phyloP scores from a whole-genome alignment of 2,329 filamentous ascomycete species.

The Scedosporium boydii region DNA sequence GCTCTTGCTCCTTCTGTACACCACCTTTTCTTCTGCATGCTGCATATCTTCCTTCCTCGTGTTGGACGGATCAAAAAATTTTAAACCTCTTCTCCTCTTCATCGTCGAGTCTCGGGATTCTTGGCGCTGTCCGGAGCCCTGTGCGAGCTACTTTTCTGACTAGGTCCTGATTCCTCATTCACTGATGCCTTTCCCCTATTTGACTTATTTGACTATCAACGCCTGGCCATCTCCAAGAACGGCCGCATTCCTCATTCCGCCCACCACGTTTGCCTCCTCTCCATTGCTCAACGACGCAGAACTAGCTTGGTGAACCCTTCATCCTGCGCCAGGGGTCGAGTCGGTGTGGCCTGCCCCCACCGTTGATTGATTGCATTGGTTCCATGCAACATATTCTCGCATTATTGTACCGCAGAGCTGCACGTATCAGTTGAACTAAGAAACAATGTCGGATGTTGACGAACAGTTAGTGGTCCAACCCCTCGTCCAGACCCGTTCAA shows the following conservation, averaged over 20 bases:
- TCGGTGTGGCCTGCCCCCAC: background rate
- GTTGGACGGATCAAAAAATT: too few species aligned
- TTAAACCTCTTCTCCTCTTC: too few species aligned
- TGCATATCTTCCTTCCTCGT: too few species aligned
- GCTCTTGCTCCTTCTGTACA: too few species aligned
- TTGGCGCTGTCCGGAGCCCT: too few species aligned
- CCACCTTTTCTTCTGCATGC: too few species aligned
- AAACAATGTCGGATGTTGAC: conserved; percentile 9
- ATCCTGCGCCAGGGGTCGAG: background rate
- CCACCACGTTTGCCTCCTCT: background rate
- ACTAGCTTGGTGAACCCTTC: background rate
- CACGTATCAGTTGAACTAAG: background rate
- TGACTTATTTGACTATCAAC: too few species aligned
- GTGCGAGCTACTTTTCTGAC: background rate
- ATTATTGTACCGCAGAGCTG: conserved; percentile 5
- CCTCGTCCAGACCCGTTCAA: background rate
- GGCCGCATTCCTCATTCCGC: background rate
- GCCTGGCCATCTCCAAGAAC: background rate
- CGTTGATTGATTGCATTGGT: background rate
- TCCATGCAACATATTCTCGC: background rate
- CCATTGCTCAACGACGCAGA: background rate
- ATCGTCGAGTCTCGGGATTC: too few species aligned
- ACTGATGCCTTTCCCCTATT: too few species aligned
- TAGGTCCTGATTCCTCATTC: background rate
- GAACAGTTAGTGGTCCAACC: conserved; percentile 2